Percentiles rank a stretch among this genome's conserved stretches.
Evolutionary conservation across 352 stramenopile genomes (phyloP).

Genomic region (Globisporangium cederbergense): DNA sequence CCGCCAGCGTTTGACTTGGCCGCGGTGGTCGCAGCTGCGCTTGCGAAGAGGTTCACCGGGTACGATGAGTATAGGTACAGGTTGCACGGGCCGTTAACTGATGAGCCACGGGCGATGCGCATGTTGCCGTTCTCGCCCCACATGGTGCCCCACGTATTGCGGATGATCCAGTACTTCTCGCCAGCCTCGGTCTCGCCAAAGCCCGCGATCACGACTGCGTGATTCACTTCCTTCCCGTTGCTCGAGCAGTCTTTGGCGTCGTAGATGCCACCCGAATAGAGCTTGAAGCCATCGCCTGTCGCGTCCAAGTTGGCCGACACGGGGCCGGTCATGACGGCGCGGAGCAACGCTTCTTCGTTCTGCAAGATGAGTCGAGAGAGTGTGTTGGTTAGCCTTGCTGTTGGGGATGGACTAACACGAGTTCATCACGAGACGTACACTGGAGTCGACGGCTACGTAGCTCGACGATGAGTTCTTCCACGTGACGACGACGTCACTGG

Average conservation of each 20-base stretch:
- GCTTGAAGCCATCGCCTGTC: constrained; percentile 69
- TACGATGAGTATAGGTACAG: constrained; percentile 75
- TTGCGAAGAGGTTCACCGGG: constrained; percentile 45
- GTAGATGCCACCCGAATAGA: constrained; percentile 85
- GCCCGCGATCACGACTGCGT: constrained; percentile 84
- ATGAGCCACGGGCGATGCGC: constrained; percentile 54
- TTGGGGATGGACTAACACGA: background rate
- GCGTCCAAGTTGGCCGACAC: constrained; percentile 81
- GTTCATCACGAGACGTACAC: background rate
- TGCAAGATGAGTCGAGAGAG: background rate
- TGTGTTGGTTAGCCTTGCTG: background rate
- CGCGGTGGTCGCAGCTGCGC: constrained; percentile 10
- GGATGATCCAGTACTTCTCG: constrained; percentile 86
- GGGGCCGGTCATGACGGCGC: constrained; percentile 56
- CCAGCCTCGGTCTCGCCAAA: constrained; percentile 72
- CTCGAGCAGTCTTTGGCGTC: constrained; percentile 72
- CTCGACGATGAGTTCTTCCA: constrained; percentile 45
- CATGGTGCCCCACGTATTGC: constrained; percentile 89
- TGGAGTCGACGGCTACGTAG: constrained; percentile 50
- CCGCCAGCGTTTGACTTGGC: constrained; percentile 11
- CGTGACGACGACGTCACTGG: constrained; percentile 38
- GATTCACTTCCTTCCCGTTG: constrained; percentile 78
- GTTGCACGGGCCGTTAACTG: constrained; percentile 58
- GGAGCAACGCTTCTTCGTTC: constrained; percentile 58
- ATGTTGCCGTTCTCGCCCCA: constrained; percentile 86